Evolutionary conservation across 1,284 basidiomycete genomes (phyloP).

Genomic region (Trametes sp.): DNA sequence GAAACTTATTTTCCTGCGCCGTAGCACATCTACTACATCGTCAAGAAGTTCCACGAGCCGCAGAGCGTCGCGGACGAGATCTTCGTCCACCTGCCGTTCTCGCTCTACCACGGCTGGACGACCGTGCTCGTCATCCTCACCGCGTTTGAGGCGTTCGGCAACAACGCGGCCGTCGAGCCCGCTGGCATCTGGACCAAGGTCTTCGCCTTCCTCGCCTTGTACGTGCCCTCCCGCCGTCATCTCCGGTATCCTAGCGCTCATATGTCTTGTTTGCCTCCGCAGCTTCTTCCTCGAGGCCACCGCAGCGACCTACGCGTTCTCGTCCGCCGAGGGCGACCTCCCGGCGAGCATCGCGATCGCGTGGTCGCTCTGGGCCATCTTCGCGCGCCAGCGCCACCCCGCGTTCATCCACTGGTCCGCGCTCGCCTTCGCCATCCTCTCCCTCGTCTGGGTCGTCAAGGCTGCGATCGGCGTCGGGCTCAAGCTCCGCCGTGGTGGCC

Average conservation of each 20-base stretch:
- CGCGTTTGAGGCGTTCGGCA: constrained; percentile 91
- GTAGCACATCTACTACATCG: constrained; percentile 88
- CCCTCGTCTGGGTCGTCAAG: constrained; percentile 86
- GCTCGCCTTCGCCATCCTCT: constrained; percentile 86
- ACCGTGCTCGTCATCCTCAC: constrained; percentile 90
- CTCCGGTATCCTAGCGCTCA: constrained; percentile 12
- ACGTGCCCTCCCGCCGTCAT: constrained; percentile 31
- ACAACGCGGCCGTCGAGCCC: constrained; percentile 67
- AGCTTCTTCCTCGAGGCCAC: constrained; percentile 95
- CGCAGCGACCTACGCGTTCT: constrained; percentile 91
- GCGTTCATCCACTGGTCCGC: constrained; percentile 90
- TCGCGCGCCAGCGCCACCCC: constrained; percentile 64
- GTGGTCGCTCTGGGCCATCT: constrained; percentile 87
- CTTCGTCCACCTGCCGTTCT: constrained; percentile 88
- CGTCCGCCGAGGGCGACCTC: constrained; percentile 88
- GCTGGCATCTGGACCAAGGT: constrained; percentile 93
- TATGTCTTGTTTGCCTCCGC: constrained; percentile 22
- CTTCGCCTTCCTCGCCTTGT: constrained; percentile 91
- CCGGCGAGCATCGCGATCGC: constrained; percentile 88
- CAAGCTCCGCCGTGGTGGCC: constrained; percentile 52
- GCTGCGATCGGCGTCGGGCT: constrained; percentile 62
- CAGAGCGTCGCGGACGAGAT: constrained; percentile 76
- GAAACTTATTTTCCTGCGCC: constrained; percentile 29
- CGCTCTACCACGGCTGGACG: constrained; percentile 95
- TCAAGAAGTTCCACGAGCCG: constrained; percentile 85